Base-by-base conservation (phyloP, 78 protist genomes). In the Pelomyxa schiedti region DNA sequence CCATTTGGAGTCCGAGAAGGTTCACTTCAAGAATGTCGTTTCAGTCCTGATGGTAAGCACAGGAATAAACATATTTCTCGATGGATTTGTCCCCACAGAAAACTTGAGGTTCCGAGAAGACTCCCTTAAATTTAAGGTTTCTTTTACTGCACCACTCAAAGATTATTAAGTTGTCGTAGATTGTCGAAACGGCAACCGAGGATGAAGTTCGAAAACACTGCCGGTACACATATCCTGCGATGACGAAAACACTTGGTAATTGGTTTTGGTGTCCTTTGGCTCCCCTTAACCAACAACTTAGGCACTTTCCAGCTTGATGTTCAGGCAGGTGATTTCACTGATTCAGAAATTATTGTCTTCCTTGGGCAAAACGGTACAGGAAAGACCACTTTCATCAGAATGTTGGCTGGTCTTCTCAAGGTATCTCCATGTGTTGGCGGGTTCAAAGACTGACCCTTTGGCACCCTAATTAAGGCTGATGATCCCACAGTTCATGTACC, bases 311-410 rank as follows among this genome's bases (percentile, higher is more conserved):
- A 76, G 83, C 84, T 97, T 9, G 32, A 67, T 38, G 80, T 97
- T 43, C 90, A 88, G 68, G 89, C 82, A n/a, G 99, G 99, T 32
- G 76, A 69, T 30, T 96, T 91, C 80, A 82, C 92, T 29, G 97
- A 94, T 71, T 93, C 99, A 8, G 99, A 98, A 74, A 97, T 98
- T 64, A 40, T 95, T 42, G 99, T 97, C 36, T 72, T 98, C 86
- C 88, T 98, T 26, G 99, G 99, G 28, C 95, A 97, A 86, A 98
- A 98, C 83, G 99, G 99, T 39, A 92, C 97, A 1, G 99, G 99
- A 64, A 98, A 98, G 90, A 96, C 99, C 42, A 98, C 99, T 2
- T 92, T 98, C 89, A 96, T 98, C 89, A 86, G 86, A 37, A 88
- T 96, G 95, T 70, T 93, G 32, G 99, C 97, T 64, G 98, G 98